phyloP scores from a whole-genome alignment of 306 rosid genomes.

The Cucumis cinereus region DNA sequence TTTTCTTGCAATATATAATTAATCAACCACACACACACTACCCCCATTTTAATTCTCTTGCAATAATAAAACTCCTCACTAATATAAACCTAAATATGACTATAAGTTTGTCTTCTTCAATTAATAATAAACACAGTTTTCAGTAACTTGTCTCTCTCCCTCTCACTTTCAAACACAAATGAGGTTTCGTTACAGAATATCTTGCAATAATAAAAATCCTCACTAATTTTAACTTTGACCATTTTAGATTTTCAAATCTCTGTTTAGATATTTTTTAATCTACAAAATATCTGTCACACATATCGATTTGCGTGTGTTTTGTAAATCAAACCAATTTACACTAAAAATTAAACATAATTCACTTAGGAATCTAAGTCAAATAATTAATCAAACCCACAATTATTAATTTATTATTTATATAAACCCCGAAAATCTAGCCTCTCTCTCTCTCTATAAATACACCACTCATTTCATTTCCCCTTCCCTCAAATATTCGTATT shows the following conservation, averaged over 20 bases:
- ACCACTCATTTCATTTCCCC: neutral
- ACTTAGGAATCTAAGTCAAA: neutral
- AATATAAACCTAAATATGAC: neutral
- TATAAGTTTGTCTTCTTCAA: neutral
- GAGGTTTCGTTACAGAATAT: neutral
- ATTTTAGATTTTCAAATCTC: neutral
- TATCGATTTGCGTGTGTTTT: neutral
- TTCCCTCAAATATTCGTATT: neutral
- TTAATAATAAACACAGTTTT: neutral
- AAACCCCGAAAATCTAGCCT: neutral
- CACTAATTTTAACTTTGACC: neutral
- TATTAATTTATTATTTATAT: too few relatives aligned
- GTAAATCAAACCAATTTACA: neutral
- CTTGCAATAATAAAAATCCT: too few relatives aligned
- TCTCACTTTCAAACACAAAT: neutral
- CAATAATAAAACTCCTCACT: neutral
- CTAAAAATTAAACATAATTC: neutral
- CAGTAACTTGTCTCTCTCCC: neutral
- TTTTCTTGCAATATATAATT: neutral
- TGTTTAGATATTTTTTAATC: neutral
- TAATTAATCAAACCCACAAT: neutral
- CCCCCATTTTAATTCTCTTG: neutral
- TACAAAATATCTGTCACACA: slow-evolving; percentile 46
- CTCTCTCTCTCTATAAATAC: neutral
- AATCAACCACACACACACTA: neutral